Conservation (phyloP, 495 filamentous ascomycete genomes). For the Aspergillus haitiensis region DNA sequence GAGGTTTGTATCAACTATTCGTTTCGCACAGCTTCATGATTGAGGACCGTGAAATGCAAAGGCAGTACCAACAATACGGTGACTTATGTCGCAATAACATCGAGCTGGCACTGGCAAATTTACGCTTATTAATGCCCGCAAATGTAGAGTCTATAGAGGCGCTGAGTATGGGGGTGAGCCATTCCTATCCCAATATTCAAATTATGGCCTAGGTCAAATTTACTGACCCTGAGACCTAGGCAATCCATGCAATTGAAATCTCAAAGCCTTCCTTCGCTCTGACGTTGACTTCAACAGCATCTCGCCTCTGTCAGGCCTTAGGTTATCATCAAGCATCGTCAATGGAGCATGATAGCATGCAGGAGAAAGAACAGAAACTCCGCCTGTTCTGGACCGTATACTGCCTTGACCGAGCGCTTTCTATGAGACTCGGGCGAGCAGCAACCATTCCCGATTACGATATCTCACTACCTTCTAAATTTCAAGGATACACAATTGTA, state of each 20-base stretch:
- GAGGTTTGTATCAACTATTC: conserved; percentile 58
- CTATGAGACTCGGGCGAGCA: conserved; percentile 63
- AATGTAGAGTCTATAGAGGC: conserved; percentile 60
- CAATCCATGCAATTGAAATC: conserved; percentile 59
- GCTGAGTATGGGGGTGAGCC: conserved; percentile 56
- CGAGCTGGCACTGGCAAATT: conserved; percentile 56
- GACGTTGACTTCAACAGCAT: conserved; percentile 57
- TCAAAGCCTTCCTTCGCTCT: conserved; percentile 65
- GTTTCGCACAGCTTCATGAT: conserved; percentile 45
- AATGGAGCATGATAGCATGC: conserved; percentile 46
- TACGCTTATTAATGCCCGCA: conserved; percentile 59
- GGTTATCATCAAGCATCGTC: conserved; percentile 61
- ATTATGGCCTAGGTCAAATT: neutral
- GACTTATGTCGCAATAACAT: conserved; percentile 56
- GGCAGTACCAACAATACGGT: conserved; percentile 43
- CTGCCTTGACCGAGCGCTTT: conserved; percentile 58
- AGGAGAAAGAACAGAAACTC: conserved; percentile 38
- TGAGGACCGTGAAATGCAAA: conserved; percentile 27
- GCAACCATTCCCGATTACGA: conserved; percentile 64
- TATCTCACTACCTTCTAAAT: conserved; percentile 50
- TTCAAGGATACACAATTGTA: conserved; percentile 29
- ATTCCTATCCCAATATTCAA: neutral
- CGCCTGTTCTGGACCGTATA: conserved; percentile 65
- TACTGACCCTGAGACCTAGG: conserved; percentile 27
- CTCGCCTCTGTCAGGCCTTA: conserved; percentile 60